phyloP scores from a whole-genome alignment of 257 asterid species.

The Fraxinus americana region DNA sequence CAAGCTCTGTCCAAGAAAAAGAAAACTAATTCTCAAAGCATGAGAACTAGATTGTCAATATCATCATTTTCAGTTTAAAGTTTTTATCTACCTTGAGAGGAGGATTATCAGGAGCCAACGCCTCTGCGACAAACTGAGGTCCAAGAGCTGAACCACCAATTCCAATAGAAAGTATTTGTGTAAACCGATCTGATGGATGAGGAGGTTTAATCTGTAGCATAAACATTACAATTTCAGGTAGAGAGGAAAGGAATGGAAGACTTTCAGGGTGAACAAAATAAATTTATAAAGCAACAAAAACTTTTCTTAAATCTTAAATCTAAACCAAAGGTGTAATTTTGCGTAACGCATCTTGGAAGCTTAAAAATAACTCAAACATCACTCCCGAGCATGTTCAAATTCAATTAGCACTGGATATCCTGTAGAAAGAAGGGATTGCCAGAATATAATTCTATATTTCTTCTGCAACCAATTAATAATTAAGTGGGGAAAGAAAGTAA shows the following conservation, averaged over 20 bases:
- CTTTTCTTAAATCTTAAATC: not conserved
- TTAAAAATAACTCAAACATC: slow-evolving; percentile 8
- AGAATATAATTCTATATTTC: not conserved
- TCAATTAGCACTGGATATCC: not conserved
- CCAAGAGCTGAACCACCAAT: slow-evolving; percentile 99
- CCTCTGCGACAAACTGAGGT: slow-evolving; percentile 99
- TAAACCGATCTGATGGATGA: slow-evolving; percentile 48
- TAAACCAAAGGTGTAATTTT: not conserved
- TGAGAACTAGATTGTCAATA: not conserved
- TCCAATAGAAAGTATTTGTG: slow-evolving; percentile 94
- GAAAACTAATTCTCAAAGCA: not conserved
- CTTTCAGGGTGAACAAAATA: not conserved
- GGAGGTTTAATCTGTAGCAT: slow-evolving; percentile 82
- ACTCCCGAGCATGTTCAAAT: not conserved
- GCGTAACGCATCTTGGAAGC: not conserved
- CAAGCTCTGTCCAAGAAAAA: not conserved
- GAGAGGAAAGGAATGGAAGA: slow-evolving; percentile 2
- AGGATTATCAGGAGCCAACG: slow-evolving; percentile 99
- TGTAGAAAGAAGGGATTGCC: not conserved
- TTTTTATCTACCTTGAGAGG: slow-evolving; percentile 76
- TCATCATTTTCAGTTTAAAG: not conserved
- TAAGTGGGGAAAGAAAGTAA: not conserved
- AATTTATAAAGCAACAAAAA: not conserved
- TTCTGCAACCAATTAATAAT: no score
- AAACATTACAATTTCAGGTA: slow-evolving; percentile 25